Base-by-base conservation (phyloP, 345 rosid species). In the Sonneratia caseolaris region DNA sequence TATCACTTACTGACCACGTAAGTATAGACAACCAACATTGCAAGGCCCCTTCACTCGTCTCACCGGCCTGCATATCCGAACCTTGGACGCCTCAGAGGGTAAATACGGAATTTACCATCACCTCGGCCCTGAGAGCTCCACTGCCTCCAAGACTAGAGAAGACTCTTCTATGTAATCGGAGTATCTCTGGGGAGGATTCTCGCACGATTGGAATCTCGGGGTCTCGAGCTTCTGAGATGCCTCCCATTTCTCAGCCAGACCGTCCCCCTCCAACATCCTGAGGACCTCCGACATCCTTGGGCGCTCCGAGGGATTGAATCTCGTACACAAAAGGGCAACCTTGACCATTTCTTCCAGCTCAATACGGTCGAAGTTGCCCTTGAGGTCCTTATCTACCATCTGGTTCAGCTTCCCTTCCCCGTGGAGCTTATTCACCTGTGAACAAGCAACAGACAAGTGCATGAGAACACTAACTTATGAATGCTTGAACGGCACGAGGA, bases 101-200 rank as follows among this genome's bases (percentile, higher is more conserved):
- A 70, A 70, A 56, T 27, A 3, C 35, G 27, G 16, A 13, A 8
- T 53, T 37, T 37, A 8, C 57, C 56, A 66, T 89, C 83, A 93
- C 77, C 98, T 77, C 45, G 98, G 98, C 8, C 98, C 98, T 0
- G 98, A 93, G 70, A 93, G 98, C 83, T 93, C 98, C 90, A 93
- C 91, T 59, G 97, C 98, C 83, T 93, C 98, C 2, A 91, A 75
- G 43, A 91, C 92, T 40, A 93, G 94, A 42, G 97, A 93, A 14
- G 96, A 89, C 74, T 93, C 98, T 72, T 93, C 96, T 47, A 93
- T 89, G 65, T 76, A 89, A 78, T 93, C 96, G 0, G 94, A 87
- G 77, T 93, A 93, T 76, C 85, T 80, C 38, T 72, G 76, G 49
- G 80, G 72, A 40, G 81, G 84, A 51, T 75, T 77, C 48, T 83